phyloP scores from a whole-genome alignment of 495 filamentous ascomycete species.

The Melanomma pulvis-pyrius region DNA sequence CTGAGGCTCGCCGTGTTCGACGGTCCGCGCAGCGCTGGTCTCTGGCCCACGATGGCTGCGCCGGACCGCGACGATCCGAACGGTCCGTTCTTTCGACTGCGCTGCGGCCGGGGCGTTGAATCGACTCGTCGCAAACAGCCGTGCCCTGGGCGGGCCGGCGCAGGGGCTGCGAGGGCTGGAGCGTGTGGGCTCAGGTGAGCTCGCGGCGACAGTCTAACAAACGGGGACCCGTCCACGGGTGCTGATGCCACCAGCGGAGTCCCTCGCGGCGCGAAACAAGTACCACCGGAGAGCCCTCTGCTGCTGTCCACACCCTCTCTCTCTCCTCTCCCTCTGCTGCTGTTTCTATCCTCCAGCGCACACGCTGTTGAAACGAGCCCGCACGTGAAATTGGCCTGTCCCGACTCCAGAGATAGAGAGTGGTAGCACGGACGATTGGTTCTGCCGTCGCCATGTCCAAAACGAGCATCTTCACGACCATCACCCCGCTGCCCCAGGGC shows the following conservation, averaged over 20 bases:
- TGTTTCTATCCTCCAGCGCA: background rate
- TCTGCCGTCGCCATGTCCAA: conserved; percentile 49
- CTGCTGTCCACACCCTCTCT: background rate
- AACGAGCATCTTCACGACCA: conserved; percentile 64
- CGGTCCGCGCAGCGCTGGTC: background rate
- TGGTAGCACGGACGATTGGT: background rate
- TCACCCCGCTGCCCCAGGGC: conserved; percentile 70
- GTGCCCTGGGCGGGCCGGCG: conserved; percentile 3
- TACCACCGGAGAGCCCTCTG: background rate
- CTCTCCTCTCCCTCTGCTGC: background rate
- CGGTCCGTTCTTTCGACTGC: background rate
- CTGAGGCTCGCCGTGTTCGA: conserved; percentile 1
- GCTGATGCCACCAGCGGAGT: background rate
- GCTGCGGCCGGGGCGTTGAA: background rate
- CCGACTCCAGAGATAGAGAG: too few species aligned
- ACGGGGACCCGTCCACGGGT: background rate
- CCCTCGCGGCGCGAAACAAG: conserved; percentile 19
- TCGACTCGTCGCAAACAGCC: too few species aligned
- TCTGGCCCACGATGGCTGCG: background rate
- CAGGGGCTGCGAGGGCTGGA: conserved; percentile 12
- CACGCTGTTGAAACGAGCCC: conserved; percentile 1
- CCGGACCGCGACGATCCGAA: background rate
- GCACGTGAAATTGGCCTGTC: background rate
- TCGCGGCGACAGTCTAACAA: background rate
- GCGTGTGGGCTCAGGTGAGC: background rate